Percentiles rank a stretch among this genome's conserved stretches.
Evolutionary conservation across 202 grass and related monocot species (phyloP).

Genomic region (Hordeum pubiflorum): DNA sequence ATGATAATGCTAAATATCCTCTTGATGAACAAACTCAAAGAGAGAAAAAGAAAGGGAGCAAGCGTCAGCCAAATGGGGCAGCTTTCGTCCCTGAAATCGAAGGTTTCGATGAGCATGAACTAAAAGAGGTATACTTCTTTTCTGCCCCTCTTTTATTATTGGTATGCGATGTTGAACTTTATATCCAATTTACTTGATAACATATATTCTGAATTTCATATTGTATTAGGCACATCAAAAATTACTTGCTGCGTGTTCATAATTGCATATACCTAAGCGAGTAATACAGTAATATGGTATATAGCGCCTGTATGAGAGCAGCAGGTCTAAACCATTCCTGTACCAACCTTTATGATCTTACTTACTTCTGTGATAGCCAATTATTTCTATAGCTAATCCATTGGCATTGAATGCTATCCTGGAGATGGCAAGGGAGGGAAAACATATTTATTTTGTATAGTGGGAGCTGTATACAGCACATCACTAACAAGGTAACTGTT

Average conservation of each 20-base stretch:
- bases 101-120: conserved; percentile 57
- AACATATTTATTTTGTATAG: not conserved
- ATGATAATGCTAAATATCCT: conserved; percentile 92
- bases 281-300: not conserved
- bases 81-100: conserved; percentile 62
- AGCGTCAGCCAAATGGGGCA: conserved; percentile 34
- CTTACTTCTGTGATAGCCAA: not conserved
- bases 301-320: not conserved
- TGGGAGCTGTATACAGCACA: not conserved
- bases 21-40: conserved; percentile 57
- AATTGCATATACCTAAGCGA: not conserved
- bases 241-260: not conserved
- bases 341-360: not conserved
- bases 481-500: not conserved
- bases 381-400: not conserved
- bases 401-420: not conserved
- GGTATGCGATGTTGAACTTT: not conserved
- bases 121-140: conserved; percentile 52
- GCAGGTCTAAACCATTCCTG: not conserved
- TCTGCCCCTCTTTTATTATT: not conserved
- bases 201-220: not conserved
- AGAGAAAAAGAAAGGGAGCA: conserved; percentile 67
- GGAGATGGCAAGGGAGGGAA: not conserved
- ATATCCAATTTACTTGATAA: not conserved
- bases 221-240: not conserved